Base-by-base conservation (phyloP, 495 filamentous ascomycete genomes). In the Lineolata rhizophorae region DNA sequence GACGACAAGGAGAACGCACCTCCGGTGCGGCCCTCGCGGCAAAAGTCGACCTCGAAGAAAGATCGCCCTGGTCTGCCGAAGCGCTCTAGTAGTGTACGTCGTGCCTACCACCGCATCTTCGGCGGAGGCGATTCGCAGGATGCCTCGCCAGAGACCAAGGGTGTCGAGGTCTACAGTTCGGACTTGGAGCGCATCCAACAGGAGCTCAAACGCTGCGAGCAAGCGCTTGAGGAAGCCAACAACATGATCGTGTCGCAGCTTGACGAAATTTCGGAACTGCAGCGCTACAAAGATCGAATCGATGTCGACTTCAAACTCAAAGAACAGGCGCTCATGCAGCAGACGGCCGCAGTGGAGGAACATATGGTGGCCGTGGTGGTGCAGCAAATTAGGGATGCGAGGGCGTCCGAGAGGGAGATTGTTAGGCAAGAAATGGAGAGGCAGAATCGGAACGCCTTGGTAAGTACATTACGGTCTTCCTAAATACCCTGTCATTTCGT, bases 201-300 rank as follows among this genome's bases (percentile, higher is more conserved):
- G 15, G 55, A 54, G 17, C 56, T 87, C 5, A 61, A 58, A 30
- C 46, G 31, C 21, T 11, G 26, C 3, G 13, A 43, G 31, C 10
- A 70, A 5, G 70, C 79, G 20, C 60, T 84, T 18, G 57, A 67
- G n/a, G 53, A 53, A 22, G 56, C 72, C 8, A 81, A 81, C 40
- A 54, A 51, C 18, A 19, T 37, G 13, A 35, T 46, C 10, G 16
- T 34, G 18, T 20, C 22, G 5, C 43, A 46, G 20, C 27, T 42
- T 30, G 37, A 37, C 5, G 31, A 38, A 10, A 27, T 46, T 5
- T 19, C 17, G 8, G n/a, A 11, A 15, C 20, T 43, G 12, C 31
- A 46, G 18, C 18, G 35, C n/a, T 35, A 46, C 18, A 27, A 20
- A 14, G 18, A 27, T 2, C 30, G 32, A n/a, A 20, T 30, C 9